Conservation (phyloP, 179 eudicot genomes). For the Nepenthes alata region DNA sequence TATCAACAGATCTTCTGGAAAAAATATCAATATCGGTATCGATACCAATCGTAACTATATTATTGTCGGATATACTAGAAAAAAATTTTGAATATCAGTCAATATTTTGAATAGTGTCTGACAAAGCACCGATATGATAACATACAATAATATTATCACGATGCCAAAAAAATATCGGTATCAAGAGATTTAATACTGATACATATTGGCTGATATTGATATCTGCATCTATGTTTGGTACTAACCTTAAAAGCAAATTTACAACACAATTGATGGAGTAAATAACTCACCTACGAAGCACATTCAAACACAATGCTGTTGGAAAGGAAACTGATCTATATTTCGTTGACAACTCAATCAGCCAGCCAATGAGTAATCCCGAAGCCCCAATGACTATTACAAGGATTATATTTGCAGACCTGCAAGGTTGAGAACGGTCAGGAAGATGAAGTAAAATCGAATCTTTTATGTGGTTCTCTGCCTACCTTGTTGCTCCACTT, state of each 20-base stretch:
- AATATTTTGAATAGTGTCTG: too few species aligned
- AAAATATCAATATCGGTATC: too few species aligned
- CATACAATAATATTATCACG: too few species aligned
- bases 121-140: too few species aligned
- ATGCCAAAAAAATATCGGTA: too few species aligned
- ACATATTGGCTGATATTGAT: too few species aligned
- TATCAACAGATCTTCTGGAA: too few species aligned
- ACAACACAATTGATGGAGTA: not conserved
- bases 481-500: constrained; percentile 71
- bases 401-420: constrained; percentile 54
- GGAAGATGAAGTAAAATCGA: not conserved
- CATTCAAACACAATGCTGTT: constrained; percentile 24
- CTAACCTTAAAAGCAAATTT: not conserved
- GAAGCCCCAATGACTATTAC: constrained; percentile 61
- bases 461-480: not conserved
- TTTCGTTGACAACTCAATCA: constrained; percentile 53
- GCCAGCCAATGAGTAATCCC: constrained; percentile 64
- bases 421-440: constrained; percentile 22
- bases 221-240: not conserved
- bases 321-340: constrained; percentile 39
- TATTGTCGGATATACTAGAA: too few species aligned
- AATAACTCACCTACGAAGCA: constrained; percentile 36
- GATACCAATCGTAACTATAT: too few species aligned
- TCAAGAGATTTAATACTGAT: too few species aligned
- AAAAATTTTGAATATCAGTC: too few species aligned